A percentile compares a stretch with the other conserved stretches of the same genome.
Conservation (phyloP, 2,329 filamentous ascomycete species). For the Aspergillus alliaceus region DNA sequence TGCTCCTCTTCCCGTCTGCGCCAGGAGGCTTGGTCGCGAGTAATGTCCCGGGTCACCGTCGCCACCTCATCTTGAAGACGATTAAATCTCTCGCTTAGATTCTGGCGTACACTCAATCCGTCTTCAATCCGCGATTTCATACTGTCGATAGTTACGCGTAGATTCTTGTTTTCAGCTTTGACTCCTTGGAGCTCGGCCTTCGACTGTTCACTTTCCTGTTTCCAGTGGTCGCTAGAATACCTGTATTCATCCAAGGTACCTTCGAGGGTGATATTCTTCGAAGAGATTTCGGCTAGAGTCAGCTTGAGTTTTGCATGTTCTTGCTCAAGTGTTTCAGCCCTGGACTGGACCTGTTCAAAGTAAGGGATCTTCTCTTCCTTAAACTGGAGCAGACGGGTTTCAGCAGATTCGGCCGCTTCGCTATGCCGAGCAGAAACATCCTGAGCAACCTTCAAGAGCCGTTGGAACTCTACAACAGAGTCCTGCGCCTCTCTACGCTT, state of each 20-base stretch:
- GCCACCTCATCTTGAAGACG: conserved; percentile 86
- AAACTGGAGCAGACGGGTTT: conserved; percentile 61
- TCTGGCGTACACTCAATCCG: conserved; percentile 79
- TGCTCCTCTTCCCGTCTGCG: conserved; percentile 66
- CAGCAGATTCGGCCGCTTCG: conserved; percentile 62
- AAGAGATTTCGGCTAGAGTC: conserved; percentile 54
- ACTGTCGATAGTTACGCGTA: conserved; percentile 71
- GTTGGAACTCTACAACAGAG: conserved; percentile 69
- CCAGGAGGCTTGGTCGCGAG: conserved; percentile 77
- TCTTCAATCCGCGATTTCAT: conserved; percentile 80
- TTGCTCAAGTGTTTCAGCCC: conserved; percentile 66
- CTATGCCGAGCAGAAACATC: conserved; percentile 51
- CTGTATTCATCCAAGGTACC: conserved; percentile 66
- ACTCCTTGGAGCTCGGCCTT: conserved; percentile 50
- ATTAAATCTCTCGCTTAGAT: conserved; percentile 80
- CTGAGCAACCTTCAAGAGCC: conserved; percentile 66
- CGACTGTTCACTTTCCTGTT: conserved; percentile 57
- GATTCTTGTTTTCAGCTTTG: conserved; percentile 65
- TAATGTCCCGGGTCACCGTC: conserved; percentile 72
- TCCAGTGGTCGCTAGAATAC: conserved; percentile 59
- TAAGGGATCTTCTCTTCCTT: conserved; percentile 70
- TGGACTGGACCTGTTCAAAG: conserved; percentile 64
- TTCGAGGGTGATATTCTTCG: conserved; percentile 62
- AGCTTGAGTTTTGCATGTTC: conserved; percentile 59
- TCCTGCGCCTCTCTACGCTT: conserved; percentile 69